A percentile compares a stretch with the other conserved stretches of the same genome.
Conservation (phyloP, 2,329 filamentous ascomycete species). For the Sordariomycetes sp. region DNA sequence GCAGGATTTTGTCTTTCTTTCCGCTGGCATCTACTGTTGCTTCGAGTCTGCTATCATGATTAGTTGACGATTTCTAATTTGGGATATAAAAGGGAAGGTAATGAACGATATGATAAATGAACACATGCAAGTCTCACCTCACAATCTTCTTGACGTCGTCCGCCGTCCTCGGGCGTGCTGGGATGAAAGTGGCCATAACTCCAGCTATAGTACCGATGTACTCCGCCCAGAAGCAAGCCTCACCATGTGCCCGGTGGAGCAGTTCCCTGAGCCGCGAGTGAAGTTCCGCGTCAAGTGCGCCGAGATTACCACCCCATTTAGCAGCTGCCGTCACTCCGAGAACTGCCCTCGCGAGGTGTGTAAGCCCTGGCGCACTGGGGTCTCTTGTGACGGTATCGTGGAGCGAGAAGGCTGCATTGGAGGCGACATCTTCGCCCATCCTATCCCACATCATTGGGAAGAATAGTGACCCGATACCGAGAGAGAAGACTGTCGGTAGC, state of each 20-base stretch:
- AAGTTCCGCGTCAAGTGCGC: constrained; percentile 33
- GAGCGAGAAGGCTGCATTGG: constrained; percentile 59
- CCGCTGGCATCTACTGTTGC: constrained; percentile 13
- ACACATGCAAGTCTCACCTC: constrained; percentile 21
- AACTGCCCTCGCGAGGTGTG: constrained; percentile 59
- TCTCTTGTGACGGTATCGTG: constrained; percentile 60
- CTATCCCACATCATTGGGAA: constrained; percentile 39
- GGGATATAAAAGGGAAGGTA: neutral
- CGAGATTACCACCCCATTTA: constrained; percentile 58
- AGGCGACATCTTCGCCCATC: constrained; percentile 33
- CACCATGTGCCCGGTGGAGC: constrained; percentile 21
- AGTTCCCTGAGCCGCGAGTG: constrained; percentile 30
- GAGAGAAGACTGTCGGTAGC: constrained; percentile 28
- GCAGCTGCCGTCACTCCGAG: constrained; percentile 63
- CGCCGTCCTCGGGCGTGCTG: constrained; percentile 25
- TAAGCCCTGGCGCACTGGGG: constrained; percentile 60
- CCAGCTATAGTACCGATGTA: constrained; percentile 38
- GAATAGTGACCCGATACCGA: constrained; percentile 33
- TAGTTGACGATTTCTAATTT: neutral
- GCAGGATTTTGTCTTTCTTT: constrained; percentile 24
- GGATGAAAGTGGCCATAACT: constrained; percentile 29
- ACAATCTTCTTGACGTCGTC: constrained; percentile 23
- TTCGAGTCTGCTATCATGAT: neutral
- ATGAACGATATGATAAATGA: neutral
- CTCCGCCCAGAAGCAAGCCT: constrained; percentile 39